Percentiles rank a stretch among this genome's conserved stretches.
phyloP scores from a whole-genome alignment of 2,329 filamentous ascomycete species.

The Whalleya microplaca region DNA sequence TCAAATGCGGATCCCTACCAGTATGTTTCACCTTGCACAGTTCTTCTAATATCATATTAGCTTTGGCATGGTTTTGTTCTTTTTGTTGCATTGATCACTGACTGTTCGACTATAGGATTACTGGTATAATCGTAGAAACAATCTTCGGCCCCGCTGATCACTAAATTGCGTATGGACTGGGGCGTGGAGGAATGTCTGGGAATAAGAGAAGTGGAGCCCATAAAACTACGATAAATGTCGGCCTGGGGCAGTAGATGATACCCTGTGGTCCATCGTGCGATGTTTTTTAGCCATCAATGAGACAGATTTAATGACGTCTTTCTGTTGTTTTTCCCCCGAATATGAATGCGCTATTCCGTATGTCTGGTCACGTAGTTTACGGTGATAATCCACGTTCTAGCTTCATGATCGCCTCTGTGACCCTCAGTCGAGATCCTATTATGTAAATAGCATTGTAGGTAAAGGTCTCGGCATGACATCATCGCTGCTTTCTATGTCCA shows the following conservation, averaged over 20 bases:
- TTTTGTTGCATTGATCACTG: background rate
- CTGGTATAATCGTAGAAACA: constrained; percentile 48
- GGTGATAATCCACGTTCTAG: background rate
- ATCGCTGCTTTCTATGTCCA: background rate
- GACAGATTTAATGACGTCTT: background rate
- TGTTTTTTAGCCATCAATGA: background rate
- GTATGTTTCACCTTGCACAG: background rate
- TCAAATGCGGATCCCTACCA: constrained; percentile 84
- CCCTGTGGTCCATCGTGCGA: background rate
- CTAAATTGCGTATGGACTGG: background rate
- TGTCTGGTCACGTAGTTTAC: background rate
- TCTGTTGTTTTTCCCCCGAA: background rate
- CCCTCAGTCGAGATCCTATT: background rate
- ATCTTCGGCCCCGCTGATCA: constrained; percentile 40
- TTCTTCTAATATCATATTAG: constrained; percentile 67
- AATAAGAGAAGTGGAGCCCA: background rate
- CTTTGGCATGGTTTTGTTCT: background rate
- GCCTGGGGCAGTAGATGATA: background rate
- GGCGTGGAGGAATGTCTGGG: background rate
- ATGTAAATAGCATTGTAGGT: too few species aligned
- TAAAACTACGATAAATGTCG: background rate
- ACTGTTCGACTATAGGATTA: background rate
- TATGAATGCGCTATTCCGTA: background rate
- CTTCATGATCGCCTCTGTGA: background rate
- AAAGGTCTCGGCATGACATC: background rate